Conservation (phyloP, 176 grass and related monocot genomes). For the Cymbopogon citratus region DNA sequence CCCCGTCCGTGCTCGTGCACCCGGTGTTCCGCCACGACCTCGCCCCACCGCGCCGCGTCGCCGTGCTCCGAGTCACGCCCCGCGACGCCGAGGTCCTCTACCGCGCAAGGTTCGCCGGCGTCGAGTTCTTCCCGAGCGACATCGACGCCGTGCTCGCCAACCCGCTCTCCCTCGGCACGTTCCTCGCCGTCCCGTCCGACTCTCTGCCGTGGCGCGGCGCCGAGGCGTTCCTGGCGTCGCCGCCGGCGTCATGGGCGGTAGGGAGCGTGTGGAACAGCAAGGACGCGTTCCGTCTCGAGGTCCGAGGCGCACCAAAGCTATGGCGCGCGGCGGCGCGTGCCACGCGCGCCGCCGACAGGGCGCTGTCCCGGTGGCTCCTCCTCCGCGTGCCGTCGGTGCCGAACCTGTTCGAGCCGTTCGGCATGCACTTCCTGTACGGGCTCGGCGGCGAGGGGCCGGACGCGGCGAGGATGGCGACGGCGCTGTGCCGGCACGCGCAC, state of each 20-base stretch:
- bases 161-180: slow-evolving; percentile 52
- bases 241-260: slow-evolving; percentile 58
- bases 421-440: slow-evolving; percentile 64
- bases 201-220: not conserved
- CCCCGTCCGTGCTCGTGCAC: slow-evolving; percentile 49
- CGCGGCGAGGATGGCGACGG: slow-evolving; percentile 19
- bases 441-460: slow-evolving; percentile 20
- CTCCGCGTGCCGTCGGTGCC: slow-evolving; percentile 55
- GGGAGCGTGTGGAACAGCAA: slow-evolving; percentile 73
- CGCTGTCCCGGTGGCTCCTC: slow-evolving; percentile 32
- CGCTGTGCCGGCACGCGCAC: slow-evolving; percentile 52
- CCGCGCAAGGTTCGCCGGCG: slow-evolving; percentile 18
- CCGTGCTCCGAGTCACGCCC: not conserved
- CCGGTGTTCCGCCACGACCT: slow-evolving; percentile 57
- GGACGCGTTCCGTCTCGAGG: slow-evolving; percentile 55
- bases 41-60: not conserved
- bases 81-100: slow-evolving; percentile 53
- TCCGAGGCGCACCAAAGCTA: slow-evolving; percentile 38
- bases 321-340: slow-evolving; percentile 27
- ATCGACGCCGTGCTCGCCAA: slow-evolving; percentile 70
- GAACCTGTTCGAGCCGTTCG: slow-evolving; percentile 59
- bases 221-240: slow-evolving; percentile 16
- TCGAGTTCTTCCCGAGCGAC: slow-evolving; percentile 81
- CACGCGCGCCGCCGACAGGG: slow-evolving; percentile 39
- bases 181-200: slow-evolving; percentile 32